phyloP scores from a whole-genome alignment of 1,284 basidiomycete genomes.

The Cryptococcus deneoformans region DNA sequence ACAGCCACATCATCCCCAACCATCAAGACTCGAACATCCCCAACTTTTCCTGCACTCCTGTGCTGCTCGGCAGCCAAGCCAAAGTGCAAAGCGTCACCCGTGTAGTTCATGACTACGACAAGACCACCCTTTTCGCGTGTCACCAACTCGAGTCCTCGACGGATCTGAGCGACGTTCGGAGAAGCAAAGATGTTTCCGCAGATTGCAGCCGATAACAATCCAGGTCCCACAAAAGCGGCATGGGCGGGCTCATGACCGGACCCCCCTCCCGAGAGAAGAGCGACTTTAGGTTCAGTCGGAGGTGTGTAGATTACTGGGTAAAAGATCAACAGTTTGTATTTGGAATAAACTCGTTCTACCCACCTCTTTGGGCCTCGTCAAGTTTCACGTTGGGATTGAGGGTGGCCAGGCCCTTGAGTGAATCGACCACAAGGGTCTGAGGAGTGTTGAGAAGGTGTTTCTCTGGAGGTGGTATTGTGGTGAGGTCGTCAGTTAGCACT shows the following conservation, averaged over 20 bases:
- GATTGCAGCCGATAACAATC: constrained; percentile 79
- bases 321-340: not conserved
- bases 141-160: constrained; percentile 72
- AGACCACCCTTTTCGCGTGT: constrained; percentile 67
- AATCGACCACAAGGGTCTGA: constrained; percentile 68
- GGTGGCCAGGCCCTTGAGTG: constrained; percentile 67
- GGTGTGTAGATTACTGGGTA: constrained; percentile 29
- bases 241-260: constrained; percentile 87
- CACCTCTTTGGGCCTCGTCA: constrained; percentile 53
- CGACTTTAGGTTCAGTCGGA: constrained; percentile 58
- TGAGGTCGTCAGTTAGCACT: constrained; percentile 1
- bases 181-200: constrained; percentile 86
- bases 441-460: constrained; percentile 76
- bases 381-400: constrained; percentile 68
- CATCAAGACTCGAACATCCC: constrained; percentile 72
- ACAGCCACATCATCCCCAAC: constrained; percentile 93
- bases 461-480: constrained; percentile 11
- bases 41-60: constrained; percentile 65
- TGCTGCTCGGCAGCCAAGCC: constrained; percentile 87
- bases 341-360: not conserved
- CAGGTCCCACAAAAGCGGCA: constrained; percentile 72
- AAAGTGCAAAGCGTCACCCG: constrained; percentile 88
- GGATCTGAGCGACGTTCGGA: constrained; percentile 78
- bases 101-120: constrained; percentile 71
- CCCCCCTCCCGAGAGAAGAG: constrained; percentile 83